These are phyloP conservation scores for Suhomyces guaymorum DNA, from an alignment of 1,139 yeast genomes.

Conservation along the genomic window DNA sequence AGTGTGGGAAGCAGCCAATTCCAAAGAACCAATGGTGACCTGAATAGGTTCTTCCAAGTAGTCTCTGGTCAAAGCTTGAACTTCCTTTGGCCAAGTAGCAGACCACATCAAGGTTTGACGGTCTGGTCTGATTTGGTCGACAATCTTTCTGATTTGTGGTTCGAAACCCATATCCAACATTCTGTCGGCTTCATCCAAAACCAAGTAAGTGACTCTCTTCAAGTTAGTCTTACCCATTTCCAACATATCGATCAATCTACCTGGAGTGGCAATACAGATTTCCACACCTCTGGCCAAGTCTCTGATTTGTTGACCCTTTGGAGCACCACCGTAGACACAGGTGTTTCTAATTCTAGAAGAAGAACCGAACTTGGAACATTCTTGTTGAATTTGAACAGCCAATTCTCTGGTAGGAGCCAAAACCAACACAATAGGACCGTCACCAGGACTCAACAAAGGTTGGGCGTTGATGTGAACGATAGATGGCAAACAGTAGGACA, in stretches of 20 bases:
- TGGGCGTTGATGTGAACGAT: slow-evolving; percentile 98
- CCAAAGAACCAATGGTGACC: slow-evolving; percentile 94
- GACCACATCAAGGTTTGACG: slow-evolving; percentile 99
- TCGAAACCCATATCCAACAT: slow-evolving; percentile 98
- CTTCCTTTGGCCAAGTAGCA: slow-evolving; percentile 99
- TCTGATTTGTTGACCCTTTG: slow-evolving; percentile 95
- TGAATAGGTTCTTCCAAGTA: slow-evolving; percentile 91
- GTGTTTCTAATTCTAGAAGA: slow-evolving; percentile 94
- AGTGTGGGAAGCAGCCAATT: slow-evolving; percentile 93
- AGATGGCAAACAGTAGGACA: slow-evolving; percentile 93
- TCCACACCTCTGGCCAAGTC: slow-evolving; percentile 94
- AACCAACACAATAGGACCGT: slow-evolving; percentile 95
- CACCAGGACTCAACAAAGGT: slow-evolving; percentile 88
- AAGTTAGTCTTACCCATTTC: slow-evolving; percentile 94
- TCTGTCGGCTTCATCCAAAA: slow-evolving; percentile 94
- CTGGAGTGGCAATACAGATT: slow-evolving; percentile 95
- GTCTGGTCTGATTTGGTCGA: slow-evolving; percentile 94
- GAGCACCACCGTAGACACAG: slow-evolving; percentile 99
- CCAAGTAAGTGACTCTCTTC: slow-evolving; percentile 94
- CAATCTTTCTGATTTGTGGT: slow-evolving; percentile 93
- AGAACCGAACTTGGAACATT: slow-evolving; percentile 91
- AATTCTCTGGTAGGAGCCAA: slow-evolving; percentile 98
- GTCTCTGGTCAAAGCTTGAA: slow-evolving; percentile 87
- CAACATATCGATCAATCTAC: slow-evolving; percentile 96
- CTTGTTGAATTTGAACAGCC: slow-evolving; percentile 95